These are phyloP conservation scores for Seiridium cupressi DNA, from an alignment of 2,329 filamentous ascomycete species.

Conservation along the genomic window DNA sequence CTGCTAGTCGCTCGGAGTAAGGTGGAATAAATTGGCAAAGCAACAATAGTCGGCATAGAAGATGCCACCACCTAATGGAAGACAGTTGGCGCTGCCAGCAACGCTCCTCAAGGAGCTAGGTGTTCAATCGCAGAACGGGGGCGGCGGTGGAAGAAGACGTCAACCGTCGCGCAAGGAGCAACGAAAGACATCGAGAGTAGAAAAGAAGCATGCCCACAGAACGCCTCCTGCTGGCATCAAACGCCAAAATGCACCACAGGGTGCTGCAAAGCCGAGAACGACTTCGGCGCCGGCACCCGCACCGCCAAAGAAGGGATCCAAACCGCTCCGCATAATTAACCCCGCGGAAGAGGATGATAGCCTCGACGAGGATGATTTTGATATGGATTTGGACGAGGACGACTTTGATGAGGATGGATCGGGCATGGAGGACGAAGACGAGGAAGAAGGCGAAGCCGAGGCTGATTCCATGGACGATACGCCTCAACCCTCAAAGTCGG, in stretches of 20 bases:
- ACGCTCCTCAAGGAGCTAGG: constrained; percentile 43
- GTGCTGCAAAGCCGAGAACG: neutral
- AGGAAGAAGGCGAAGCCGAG: constrained; percentile 70
- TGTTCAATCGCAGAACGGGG: constrained; percentile 18
- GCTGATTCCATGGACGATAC: constrained; percentile 55
- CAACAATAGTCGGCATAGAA: no score
- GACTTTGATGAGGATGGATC: constrained; percentile 9
- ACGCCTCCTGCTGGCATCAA: neutral
- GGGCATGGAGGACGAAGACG: constrained; percentile 20
- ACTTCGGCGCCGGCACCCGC: constrained; percentile 2
- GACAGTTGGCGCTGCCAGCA: constrained; percentile 40
- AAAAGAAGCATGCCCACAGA: constrained; percentile 23
- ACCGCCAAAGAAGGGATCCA: constrained; percentile 2
- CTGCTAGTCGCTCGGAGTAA: no score
- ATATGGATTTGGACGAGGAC: constrained; percentile 22
- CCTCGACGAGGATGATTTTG: constrained; percentile 12
- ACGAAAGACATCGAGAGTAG: constrained; percentile 25
- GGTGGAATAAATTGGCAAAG: no score
- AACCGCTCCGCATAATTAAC: constrained; percentile 6
- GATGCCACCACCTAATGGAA: constrained; percentile 20
- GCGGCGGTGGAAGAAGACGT: constrained; percentile 12
- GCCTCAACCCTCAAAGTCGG: constrained; percentile 26
- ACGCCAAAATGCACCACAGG: neutral
- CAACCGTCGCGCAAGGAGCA: constrained; percentile 28
- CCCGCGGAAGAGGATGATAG: constrained; percentile 10